Evolutionary conservation across 208 protist species (phyloP).

Genomic region (Strigomonas galati): DNA sequence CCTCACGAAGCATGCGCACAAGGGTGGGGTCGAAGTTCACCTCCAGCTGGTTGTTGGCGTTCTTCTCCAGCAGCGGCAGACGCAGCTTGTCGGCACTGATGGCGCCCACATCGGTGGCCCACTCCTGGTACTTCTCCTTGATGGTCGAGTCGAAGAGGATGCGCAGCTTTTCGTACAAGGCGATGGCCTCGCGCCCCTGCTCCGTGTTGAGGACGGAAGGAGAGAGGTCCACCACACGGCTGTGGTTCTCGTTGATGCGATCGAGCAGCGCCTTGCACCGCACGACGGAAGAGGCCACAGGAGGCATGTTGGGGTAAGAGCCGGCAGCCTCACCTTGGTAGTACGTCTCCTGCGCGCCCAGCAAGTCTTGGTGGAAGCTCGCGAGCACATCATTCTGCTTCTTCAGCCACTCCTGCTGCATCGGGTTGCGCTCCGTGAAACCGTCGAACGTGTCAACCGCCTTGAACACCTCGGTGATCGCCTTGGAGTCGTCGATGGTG

Average conservation of each 20-base stretch:
- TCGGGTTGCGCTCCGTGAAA: slow-evolving; percentile 91
- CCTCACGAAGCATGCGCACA: slow-evolving; percentile 94
- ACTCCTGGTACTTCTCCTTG: slow-evolving; percentile 81
- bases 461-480: slow-evolving; percentile 93
- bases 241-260: slow-evolving; percentile 91
- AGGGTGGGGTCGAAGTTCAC: slow-evolving; percentile 97
- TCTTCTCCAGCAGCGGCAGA: slow-evolving; percentile 84
- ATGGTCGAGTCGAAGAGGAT: slow-evolving; percentile 66
- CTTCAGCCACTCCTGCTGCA: slow-evolving; percentile 93
- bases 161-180: slow-evolving; percentile 80
- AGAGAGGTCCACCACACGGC: slow-evolving; percentile 67
- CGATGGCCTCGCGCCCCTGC: slow-evolving; percentile 70
- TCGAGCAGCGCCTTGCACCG: slow-evolving; percentile 94
- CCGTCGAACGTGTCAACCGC: slow-evolving; percentile 96
- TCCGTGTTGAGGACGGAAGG: slow-evolving; percentile 79
- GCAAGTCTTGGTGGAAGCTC: slow-evolving; percentile 86
- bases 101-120: slow-evolving; percentile 85
- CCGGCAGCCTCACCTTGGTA: slow-evolving; percentile 72
- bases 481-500: slow-evolving; percentile 92
- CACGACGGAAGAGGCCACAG: slow-evolving; percentile 88
- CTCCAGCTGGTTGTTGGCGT: slow-evolving; percentile 47
- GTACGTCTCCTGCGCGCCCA: slow-evolving; percentile 90
- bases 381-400: slow-evolving; percentile 89
- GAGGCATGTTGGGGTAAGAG: slow-evolving; percentile 92
- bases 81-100: slow-evolving; percentile 94